Base-by-base conservation (phyloP, 176 grass and related monocot genomes). In the Aegilops sharonensis region DNA sequence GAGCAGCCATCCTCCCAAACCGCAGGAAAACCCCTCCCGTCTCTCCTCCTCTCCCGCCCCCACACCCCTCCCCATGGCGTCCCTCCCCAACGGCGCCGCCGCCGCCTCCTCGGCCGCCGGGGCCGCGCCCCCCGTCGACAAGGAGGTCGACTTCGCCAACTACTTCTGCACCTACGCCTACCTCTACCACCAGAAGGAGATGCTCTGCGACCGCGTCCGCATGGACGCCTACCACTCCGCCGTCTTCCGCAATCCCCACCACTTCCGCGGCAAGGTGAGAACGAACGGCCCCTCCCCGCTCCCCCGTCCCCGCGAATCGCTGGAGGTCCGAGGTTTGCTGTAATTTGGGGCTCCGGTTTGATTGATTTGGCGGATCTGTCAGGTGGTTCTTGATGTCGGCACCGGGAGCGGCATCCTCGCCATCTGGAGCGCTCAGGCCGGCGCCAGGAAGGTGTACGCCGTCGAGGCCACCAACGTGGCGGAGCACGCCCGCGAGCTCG, bases 151-250 rank as follows among this genome's bases (percentile, higher is more conserved):
- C 84, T 99, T 94, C 69, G 97, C 94, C 54, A 99, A 99, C 89
- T 99, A 99, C 77, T 99, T 99, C 87, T 99, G 97, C 85, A 99
- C 97, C 52, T 97, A 99, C 67, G 89, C 77, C 37, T 96, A 90
- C 80, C 90, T 99, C 43, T 99, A 94, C 80, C 97, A 99, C 78
- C 97, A 99, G 81, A 99, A 99, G 90, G 97, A 97, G 94, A 99
- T 99, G 97, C 97, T 99, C 50, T 94, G 90, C 85, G 97, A 97
- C 83, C 90, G 89, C 64, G 92, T 92, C 47, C 94, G 97, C 76
- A 99, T 97, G 97, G 94, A 99, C 85, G 97, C 94, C 36, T 99
- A 99, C 77, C 89, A 90, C 90, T 91, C 91, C 68, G 87, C 94
- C 72, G 90, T 99, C 81, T 91, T 95, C 89, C 94, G 83, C 64